These are phyloP conservation scores for Penicillium silybi DNA, from an alignment of 495 filamentous ascomycete genomes.

Conservation along the genomic window DNA sequence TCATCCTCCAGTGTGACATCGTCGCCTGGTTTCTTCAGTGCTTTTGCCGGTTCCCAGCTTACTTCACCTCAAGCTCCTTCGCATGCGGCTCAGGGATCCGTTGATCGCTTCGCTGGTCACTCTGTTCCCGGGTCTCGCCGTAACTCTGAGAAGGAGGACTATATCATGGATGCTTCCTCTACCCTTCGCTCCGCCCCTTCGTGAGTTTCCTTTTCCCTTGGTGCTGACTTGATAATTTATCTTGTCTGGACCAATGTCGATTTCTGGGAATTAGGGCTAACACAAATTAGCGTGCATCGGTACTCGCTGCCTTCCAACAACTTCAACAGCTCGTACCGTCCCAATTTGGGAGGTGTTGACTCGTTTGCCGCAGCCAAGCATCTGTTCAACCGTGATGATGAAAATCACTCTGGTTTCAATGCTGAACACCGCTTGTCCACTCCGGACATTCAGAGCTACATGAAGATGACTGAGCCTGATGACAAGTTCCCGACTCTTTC, in stretches of 20 bases:
- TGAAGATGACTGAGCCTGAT: constrained; percentile 70
- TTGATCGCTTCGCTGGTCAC: constrained; percentile 59
- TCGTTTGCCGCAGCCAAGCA: constrained; percentile 75
- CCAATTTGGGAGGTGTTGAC: constrained; percentile 49
- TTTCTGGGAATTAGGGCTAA: constrained; percentile 7
- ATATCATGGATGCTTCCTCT: constrained; percentile 32
- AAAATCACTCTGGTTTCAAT: constrained; percentile 42
- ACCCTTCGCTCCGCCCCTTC: constrained; percentile 34
- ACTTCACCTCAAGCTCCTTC: constrained; percentile 53
- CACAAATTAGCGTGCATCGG: constrained; percentile 60
- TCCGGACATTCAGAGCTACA: constrained; percentile 61
- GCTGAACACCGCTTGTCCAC: constrained; percentile 53
- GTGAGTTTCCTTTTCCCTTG: constrained; percentile 30
- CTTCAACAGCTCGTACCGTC: constrained; percentile 55
- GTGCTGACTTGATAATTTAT: not conserved
- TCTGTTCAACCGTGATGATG: constrained; percentile 79
- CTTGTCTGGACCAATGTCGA: not conserved
- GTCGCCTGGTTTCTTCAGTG: constrained; percentile 70
- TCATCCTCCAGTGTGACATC: constrained; percentile 79
- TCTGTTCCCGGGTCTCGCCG: constrained; percentile 85
- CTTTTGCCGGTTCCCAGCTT: constrained; percentile 64
- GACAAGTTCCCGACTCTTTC: constrained; percentile 81
- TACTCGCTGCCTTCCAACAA: constrained; percentile 84
- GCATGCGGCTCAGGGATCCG: constrained; percentile 19
- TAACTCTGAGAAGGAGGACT: constrained; percentile 48